A percentile compares a stretch with the other conserved stretches of the same genome.
Evolutionary conservation across 192 early-diverging fungal genomes (phyloP).

Genomic region (Bifiguratus adelaidae): DNA sequence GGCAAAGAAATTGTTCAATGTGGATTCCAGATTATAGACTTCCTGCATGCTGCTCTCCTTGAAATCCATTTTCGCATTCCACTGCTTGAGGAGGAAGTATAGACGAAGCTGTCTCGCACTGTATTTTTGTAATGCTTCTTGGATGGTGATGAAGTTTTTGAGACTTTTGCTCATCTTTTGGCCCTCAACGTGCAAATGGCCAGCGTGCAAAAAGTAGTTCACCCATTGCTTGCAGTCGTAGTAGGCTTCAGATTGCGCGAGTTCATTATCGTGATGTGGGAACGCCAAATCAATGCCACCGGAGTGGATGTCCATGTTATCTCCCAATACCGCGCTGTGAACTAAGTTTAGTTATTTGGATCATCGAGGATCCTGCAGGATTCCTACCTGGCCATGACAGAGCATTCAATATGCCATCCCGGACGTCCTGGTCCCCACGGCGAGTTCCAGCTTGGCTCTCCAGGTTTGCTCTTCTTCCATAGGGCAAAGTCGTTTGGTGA

Average conservation of each 20-base stretch:
- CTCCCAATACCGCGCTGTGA: slow-evolving; percentile 69
- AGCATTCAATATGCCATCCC: slow-evolving; percentile 99
- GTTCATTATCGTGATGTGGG: slow-evolving; percentile 98
- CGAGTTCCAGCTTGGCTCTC: slow-evolving; percentile 89
- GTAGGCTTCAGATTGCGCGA: slow-evolving; percentile 93
- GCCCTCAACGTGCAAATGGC: slow-evolving; percentile 91
- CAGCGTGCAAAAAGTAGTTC: slow-evolving; percentile 97
- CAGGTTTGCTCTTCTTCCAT: slow-evolving; percentile 90
- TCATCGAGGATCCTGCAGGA: neutral
- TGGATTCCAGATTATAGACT: slow-evolving; percentile 62
- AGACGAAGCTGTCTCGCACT: slow-evolving; percentile 79
- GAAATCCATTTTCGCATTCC: slow-evolving; percentile 84
- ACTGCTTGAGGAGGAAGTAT: slow-evolving; percentile 81
- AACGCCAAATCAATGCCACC: slow-evolving; percentile 94
- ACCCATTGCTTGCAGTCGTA: slow-evolving; percentile 91
- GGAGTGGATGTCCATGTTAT: slow-evolving; percentile 87
- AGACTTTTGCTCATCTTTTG: slow-evolving; percentile 98
- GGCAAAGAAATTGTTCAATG: slow-evolving; percentile 85
- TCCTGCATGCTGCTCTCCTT: slow-evolving; percentile 64
- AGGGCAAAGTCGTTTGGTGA: slow-evolving; percentile 84
- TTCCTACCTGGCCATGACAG: slow-evolving; percentile 75
- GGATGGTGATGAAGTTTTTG: slow-evolving; percentile 96
- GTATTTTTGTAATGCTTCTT: slow-evolving; percentile 75
- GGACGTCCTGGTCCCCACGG: slow-evolving; percentile 92
- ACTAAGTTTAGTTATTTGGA: neutral